These are phyloP conservation scores for Malus sylvestris DNA, from an alignment of 306 rosid genomes.

Conservation along the genomic window DNA sequence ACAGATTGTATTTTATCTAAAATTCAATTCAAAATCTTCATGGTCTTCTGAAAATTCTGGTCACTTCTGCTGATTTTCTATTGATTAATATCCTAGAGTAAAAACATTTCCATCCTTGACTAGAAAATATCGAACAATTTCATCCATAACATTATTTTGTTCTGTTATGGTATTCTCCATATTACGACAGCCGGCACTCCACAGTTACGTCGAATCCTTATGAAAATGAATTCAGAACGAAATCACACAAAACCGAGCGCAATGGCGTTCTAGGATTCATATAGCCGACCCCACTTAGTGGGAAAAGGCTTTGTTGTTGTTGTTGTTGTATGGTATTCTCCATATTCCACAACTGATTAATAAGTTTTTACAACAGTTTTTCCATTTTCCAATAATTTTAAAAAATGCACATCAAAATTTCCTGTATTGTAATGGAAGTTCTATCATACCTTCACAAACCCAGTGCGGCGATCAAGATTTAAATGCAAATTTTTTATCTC, in stretches of 20 bases:
- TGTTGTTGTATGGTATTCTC: neutral
- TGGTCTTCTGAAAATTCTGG: neutral
- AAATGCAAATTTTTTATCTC: conserved; percentile 88
- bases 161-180: neutral
- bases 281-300: too few relatives aligned
- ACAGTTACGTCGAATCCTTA: too few relatives aligned
- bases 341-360: neutral
- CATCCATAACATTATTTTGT: neutral
- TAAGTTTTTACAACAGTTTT: neutral
- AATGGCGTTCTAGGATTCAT: too few relatives aligned
- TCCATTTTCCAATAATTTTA: neutral
- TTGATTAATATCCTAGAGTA: neutral
- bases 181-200: too few relatives aligned
- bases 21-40: neutral
- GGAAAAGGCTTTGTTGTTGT: too few relatives aligned
- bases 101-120: neutral
- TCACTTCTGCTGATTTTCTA: neutral
- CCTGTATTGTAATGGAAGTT: neutral
- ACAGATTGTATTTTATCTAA: neutral
- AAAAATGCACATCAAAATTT: neutral
- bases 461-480: conserved; percentile 97
- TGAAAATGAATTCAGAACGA: too few relatives aligned
- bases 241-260: too few relatives aligned
- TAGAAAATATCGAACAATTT: neutral
- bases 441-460: conserved; percentile 72